These are phyloP conservation scores for Lophium mytilinum DNA, from an alignment of 495 filamentous ascomycete genomes.

Conservation along the genomic window DNA sequence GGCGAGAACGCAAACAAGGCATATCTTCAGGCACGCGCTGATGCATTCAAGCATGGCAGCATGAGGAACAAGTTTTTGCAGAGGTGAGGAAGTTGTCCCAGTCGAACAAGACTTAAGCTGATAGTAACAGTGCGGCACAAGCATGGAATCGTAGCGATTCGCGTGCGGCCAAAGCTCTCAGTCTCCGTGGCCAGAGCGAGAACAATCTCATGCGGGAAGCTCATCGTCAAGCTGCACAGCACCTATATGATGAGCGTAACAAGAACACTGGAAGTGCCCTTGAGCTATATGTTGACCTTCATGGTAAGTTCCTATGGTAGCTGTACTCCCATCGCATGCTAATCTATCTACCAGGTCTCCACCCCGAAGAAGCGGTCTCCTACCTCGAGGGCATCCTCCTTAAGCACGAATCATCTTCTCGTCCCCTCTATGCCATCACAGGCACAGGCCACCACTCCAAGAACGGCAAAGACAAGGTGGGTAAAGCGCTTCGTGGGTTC, in stretches of 20 bases:
- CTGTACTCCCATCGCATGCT: not conserved
- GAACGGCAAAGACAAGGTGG: conserved; percentile 97
- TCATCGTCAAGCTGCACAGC: conserved; percentile 85
- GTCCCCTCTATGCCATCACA: conserved; percentile 90
- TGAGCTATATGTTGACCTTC: conserved; percentile 91
- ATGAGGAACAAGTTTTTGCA: conserved; percentile 95
- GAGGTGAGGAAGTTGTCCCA: conserved; percentile 47
- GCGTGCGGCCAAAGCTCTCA: conserved; percentile 88
- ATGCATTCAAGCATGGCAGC: conserved; percentile 93
- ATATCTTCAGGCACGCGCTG: conserved; percentile 86
- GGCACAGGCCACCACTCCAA: conserved; percentile 97
- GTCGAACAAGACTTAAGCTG: not conserved
- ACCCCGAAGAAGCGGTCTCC: conserved; percentile 93
- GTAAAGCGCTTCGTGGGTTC: conserved; percentile 84
- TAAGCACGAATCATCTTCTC: conserved; percentile 51
- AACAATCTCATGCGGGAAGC: conserved; percentile 96
- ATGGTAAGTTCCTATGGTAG: conserved; percentile 41
- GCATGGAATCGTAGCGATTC: conserved; percentile 99
- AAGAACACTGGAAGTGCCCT: conserved; percentile 51
- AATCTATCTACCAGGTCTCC: conserved; percentile 47
- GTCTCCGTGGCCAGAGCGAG: conserved; percentile 87
- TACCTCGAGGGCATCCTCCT: conserved; percentile 82
- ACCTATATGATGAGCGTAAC: conserved; percentile 92
- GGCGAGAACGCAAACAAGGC: conserved; percentile 84
- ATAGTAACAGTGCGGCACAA: conserved; percentile 69